These are phyloP conservation scores for Smithsoniella earleae DNA, from an alignment of 163 green algal species.

Conservation along the genomic window DNA sequence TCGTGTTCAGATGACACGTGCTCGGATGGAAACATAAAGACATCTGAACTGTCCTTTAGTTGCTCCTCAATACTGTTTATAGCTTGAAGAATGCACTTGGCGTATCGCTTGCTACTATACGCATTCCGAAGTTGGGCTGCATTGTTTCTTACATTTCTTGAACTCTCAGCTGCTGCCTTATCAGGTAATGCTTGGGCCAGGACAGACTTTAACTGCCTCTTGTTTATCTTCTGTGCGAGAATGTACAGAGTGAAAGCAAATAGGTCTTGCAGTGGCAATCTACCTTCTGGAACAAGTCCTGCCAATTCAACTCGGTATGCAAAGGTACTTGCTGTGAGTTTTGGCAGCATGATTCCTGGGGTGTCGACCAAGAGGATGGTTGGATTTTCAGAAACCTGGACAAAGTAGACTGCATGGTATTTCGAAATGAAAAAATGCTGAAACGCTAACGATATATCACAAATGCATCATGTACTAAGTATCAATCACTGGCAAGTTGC, in stretches of 20 bases:
- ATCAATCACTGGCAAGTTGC: background rate
- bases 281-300: constrained; percentile 1
- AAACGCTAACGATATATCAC: background rate
- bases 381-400: constrained; percentile 12
- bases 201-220: background rate
- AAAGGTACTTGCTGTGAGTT: background rate
- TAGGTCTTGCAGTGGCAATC: background rate
- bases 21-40: too few species aligned
- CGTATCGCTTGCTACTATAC: background rate
- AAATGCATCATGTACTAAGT: background rate
- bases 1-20: too few species aligned
- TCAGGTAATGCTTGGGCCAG: background rate
- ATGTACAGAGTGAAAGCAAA: constrained; percentile 26
- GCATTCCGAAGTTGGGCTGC: background rate
- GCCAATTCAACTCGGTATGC: constrained; percentile 17
- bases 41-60: background rate
- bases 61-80: background rate
- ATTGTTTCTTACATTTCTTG: background rate
- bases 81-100: constrained; percentile 12
- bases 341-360: constrained; percentile 23
- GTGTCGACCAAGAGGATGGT: constrained; percentile 22
- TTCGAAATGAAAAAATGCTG: background rate
- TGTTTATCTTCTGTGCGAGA: constrained; percentile 8
- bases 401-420: background rate
- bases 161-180: background rate